Evolutionary conservation across 2,329 filamentous ascomycete genomes (phyloP).

Genomic region (Venturiaceae sp.): DNA sequence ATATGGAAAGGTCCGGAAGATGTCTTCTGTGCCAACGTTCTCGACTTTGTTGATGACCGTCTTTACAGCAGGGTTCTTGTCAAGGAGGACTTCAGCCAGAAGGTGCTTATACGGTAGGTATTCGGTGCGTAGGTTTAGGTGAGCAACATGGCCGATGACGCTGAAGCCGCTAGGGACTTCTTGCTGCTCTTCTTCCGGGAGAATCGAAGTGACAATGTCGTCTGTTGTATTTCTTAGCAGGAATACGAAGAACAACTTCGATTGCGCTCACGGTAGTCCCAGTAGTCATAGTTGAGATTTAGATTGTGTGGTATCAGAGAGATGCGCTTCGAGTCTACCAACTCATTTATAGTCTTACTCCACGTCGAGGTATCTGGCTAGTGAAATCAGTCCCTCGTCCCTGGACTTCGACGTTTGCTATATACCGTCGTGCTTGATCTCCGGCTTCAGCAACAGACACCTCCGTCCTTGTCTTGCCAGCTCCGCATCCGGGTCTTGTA

Average conservation of each 20-base stretch:
- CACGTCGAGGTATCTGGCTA: conserved; percentile 61
- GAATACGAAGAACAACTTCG: neutral
- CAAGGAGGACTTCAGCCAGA: conserved; percentile 75
- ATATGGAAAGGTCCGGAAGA: conserved; percentile 87
- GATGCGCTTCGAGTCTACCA: conserved; percentile 59
- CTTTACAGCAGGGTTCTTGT: conserved; percentile 73
- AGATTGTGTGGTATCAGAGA: conserved; percentile 67
- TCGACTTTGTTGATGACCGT: conserved; percentile 97
- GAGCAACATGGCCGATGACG: conserved; percentile 79
- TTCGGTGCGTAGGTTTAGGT: conserved; percentile 77
- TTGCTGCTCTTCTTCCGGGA: conserved; percentile 70
- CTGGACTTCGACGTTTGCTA: neutral
- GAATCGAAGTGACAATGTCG: conserved; percentile 72
- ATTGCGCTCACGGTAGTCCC: conserved; percentile 59
- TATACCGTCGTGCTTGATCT: conserved; percentile 28
- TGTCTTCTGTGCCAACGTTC: conserved; percentile 73
- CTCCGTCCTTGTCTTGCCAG: conserved; percentile 38
- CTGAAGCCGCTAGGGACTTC: conserved; percentile 83
- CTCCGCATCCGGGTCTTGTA: conserved; percentile 51
- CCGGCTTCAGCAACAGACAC: conserved; percentile 36
- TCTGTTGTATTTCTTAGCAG: conserved; percentile 34
- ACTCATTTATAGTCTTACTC: conserved; percentile 59
- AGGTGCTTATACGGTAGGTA: conserved; percentile 80
- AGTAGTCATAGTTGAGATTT: conserved; percentile 72
- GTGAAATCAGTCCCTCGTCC: conserved; percentile 17